phyloP scores from a whole-genome alignment of 805 yeast genomes.

The Starmerella cellae region DNA sequence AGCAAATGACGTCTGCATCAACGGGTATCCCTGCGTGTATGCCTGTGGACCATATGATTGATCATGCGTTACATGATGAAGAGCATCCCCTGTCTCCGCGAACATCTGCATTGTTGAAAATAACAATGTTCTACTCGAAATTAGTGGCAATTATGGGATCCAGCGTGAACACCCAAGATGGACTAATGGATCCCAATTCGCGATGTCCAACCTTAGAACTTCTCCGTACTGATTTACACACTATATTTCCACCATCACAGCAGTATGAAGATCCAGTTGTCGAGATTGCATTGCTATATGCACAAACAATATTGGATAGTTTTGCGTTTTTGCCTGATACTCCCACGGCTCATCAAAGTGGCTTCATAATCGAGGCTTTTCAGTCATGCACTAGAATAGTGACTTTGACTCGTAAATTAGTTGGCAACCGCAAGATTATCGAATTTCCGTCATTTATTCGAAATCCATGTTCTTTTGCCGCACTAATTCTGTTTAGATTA shows the following conservation, averaged over 20 bases:
- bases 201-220: slow-evolving; percentile 70
- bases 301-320: slow-evolving; percentile 67
- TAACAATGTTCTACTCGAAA: slow-evolving; percentile 74
- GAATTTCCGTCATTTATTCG: slow-evolving; percentile 80
- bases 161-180: slow-evolving; percentile 74
- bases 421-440: slow-evolving; percentile 55
- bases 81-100: slow-evolving; percentile 39
- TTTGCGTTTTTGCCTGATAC: slow-evolving; percentile 74
- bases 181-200: slow-evolving; percentile 68
- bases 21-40: slow-evolving; percentile 79
- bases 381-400: slow-evolving; percentile 67
- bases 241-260: slow-evolving; percentile 42
- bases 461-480: slow-evolving; percentile 69
- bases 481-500: slow-evolving; percentile 62
- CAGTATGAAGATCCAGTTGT: slow-evolving; percentile 41
- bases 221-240: slow-evolving; percentile 63
- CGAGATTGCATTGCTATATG: slow-evolving; percentile 66
- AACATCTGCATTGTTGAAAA: slow-evolving; percentile 53
- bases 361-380: slow-evolving; percentile 71
- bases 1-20: slow-evolving; percentile 80
- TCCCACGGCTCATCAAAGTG: slow-evolving; percentile 73
- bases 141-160: slow-evolving; percentile 77
- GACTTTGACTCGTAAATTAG: slow-evolving; percentile 58
- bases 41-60: slow-evolving; percentile 69
- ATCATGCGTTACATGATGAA: slow-evolving; percentile 57